Evolutionary conservation across 371 early-diverging fungal species (phyloP).

Genomic region (Rhizopus microsporus): DNA sequence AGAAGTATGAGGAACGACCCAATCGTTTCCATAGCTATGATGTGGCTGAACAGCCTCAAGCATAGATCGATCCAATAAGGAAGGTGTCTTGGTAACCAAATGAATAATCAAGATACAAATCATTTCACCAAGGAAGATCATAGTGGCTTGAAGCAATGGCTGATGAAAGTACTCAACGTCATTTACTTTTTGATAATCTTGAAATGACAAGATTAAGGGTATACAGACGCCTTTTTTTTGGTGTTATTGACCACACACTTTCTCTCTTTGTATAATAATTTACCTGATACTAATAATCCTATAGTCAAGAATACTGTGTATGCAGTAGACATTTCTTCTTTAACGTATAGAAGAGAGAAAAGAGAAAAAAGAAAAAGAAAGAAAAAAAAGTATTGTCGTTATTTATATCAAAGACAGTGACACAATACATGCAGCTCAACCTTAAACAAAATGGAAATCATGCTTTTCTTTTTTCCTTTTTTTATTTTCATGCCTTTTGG

Average conservation of each 20-base stretch:
- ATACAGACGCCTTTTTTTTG: conserved; percentile 37
- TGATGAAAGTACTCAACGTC: conserved; percentile 33
- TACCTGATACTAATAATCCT: conserved; percentile 30
- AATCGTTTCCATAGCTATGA: conserved; percentile 24
- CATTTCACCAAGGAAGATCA: conserved; percentile 52
- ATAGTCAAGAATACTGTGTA: conserved; percentile 25
- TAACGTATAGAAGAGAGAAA: conserved; percentile 2
- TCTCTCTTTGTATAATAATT: neutral
- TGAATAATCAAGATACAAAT: conserved; percentile 45
- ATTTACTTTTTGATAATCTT: conserved; percentile 34
- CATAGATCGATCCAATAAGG: conserved; percentile 35
- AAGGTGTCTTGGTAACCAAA: conserved; percentile 35
- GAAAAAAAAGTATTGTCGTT: conserved; percentile 4
- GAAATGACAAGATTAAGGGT: conserved; percentile 47
- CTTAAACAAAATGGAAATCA: neutral
- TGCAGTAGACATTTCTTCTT: conserved; percentile 17
- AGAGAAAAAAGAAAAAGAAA: conserved; percentile 8
- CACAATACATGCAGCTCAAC: neutral
- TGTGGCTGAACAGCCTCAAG: conserved; percentile 40
- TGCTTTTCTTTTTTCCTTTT: conserved; percentile 11
- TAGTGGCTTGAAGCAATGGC: conserved; percentile 45
- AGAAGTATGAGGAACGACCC: conserved; percentile 30
- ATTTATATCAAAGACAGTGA: neutral
- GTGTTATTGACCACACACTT: neutral
- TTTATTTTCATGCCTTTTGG: conserved; percentile 9